Conservation (phyloP, 192 early-diverging fungal species). For the Coemansia aciculifera region DNA sequence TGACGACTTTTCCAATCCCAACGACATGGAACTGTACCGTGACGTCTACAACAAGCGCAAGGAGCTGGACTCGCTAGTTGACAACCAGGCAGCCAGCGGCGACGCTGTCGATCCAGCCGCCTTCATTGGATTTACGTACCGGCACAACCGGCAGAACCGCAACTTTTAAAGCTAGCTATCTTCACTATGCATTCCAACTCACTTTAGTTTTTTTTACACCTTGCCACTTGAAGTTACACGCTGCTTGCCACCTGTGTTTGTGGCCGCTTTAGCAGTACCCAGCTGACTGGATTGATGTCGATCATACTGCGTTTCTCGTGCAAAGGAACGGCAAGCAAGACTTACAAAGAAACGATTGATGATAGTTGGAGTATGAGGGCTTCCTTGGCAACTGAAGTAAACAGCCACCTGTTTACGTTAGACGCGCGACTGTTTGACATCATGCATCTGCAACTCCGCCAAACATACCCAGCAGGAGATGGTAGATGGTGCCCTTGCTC, state of each 20-base stretch:
- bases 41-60: conserved; percentile 61
- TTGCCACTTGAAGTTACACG: not conserved
- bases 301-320: not conserved
- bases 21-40: conserved; percentile 62
- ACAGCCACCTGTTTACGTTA: not conserved
- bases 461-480: not conserved
- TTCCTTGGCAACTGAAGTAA: too few species aligned
- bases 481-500: not conserved
- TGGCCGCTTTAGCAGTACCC: not conserved
- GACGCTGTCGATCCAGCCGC: conserved; percentile 75
- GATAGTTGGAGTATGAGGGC: not conserved
- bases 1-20: conserved; percentile 70
- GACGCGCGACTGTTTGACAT: not conserved
- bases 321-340: not conserved
- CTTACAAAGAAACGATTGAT: not conserved
- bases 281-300: not conserved
- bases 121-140: conserved; percentile 82
- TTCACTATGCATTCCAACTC: not conserved
- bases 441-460: not conserved
- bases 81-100: conserved; percentile 16
- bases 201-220: not conserved
- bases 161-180: conserved; percentile 10
- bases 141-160: conserved; percentile 53
- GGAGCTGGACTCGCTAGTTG: conserved; percentile 48
- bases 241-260: not conserved